phyloP scores from a whole-genome alignment of 495 filamentous ascomycete species.

The Chaetomium fimeti region DNA sequence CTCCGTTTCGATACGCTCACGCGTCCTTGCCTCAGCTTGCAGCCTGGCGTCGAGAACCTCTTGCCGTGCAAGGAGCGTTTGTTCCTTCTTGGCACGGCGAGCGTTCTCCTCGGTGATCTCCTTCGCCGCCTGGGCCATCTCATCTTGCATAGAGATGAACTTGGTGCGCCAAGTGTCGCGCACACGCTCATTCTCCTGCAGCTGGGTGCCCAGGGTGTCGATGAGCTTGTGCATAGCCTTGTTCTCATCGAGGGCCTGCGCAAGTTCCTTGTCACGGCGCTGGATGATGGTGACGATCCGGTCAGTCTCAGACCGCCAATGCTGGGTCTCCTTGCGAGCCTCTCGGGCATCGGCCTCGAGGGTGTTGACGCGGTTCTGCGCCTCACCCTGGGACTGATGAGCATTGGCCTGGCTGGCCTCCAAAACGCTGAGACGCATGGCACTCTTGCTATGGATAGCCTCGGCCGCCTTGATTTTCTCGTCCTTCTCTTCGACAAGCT shows the following conservation, averaged over 20 bases:
- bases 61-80: slow-evolving; percentile 68
- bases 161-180: slow-evolving; percentile 76
- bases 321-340: slow-evolving; percentile 47
- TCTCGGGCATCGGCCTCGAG: slow-evolving; percentile 51
- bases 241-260: slow-evolving; percentile 44
- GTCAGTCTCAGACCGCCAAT: slow-evolving; percentile 52
- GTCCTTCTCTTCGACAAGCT: slow-evolving; percentile 65
- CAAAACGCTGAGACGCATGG: slow-evolving; percentile 61
- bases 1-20: slow-evolving; percentile 77
- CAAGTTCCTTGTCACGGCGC: slow-evolving; percentile 44
- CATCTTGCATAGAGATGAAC: slow-evolving; percentile 76
- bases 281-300: slow-evolving; percentile 42
- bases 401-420: slow-evolving; percentile 63
- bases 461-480: slow-evolving; percentile 47
- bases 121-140: slow-evolving; percentile 73
- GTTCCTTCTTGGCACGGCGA: slow-evolving; percentile 68
- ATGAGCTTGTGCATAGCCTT: slow-evolving; percentile 62
- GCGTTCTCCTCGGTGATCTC: slow-evolving; percentile 78
- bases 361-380: slow-evolving; percentile 52
- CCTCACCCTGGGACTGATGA: slow-evolving; percentile 63
- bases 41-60: slow-evolving; percentile 77
- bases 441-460: slow-evolving; percentile 48
- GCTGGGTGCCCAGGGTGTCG: slow-evolving; percentile 65
- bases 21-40: slow-evolving; percentile 70
- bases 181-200: slow-evolving; percentile 78